Conservation (phyloP, 2,329 filamentous ascomycete genomes). For the Keithomyces neogunnii region DNA sequence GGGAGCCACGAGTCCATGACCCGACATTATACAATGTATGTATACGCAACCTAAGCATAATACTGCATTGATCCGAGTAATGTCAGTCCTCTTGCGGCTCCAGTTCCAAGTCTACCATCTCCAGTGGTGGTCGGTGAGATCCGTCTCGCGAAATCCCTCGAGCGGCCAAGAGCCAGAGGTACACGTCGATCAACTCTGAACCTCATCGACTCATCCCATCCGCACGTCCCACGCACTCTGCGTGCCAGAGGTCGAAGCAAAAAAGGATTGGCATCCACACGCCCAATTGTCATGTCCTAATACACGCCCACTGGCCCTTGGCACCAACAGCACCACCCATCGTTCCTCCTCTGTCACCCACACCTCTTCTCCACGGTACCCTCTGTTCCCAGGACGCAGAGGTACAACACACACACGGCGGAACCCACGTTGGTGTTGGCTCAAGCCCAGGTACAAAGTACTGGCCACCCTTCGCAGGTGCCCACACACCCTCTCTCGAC, state of each 20-base stretch:
- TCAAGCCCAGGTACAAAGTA: constrained; percentile 3
- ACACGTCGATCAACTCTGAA: not conserved
- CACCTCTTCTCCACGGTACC: not conserved
- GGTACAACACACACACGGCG: not conserved
- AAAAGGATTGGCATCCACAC: constrained; percentile 2
- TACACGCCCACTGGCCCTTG: not conserved
- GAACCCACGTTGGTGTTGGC: constrained; percentile 3
- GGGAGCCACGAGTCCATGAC: no score
- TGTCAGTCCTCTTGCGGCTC: not conserved
- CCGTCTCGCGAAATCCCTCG: no score
- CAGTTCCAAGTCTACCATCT: no score
- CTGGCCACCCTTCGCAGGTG: not conserved
- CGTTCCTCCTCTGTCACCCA: not conserved
- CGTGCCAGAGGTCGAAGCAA: not conserved
- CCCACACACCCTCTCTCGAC: constrained; percentile 7
- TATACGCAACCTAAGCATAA: no score
- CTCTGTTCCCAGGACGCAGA: not conserved
- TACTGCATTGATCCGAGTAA: not conserved
- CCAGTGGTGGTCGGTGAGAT: no score
- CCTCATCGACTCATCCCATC: not conserved
- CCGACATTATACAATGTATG: no score
- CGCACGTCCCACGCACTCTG: not conserved
- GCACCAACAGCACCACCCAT: not conserved
- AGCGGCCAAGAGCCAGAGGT: no score
- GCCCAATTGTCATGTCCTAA: constrained; percentile 1